These are phyloP conservation scores for Pleurotus cornucopiae DNA, from an alignment of 768 basidiomycete species.

Conservation along the genomic window DNA sequence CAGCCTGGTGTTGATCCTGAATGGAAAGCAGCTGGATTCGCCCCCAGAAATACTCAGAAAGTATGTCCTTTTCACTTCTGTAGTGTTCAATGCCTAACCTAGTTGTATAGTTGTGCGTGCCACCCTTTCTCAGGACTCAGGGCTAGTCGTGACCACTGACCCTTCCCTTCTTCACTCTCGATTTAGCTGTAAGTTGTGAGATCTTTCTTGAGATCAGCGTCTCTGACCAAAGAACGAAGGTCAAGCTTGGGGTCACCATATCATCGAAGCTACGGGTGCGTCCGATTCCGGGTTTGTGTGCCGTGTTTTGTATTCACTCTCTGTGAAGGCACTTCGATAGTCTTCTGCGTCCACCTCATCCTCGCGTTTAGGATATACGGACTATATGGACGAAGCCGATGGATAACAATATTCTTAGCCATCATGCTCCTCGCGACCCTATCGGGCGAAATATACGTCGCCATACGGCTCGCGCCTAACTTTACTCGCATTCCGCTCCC, in stretches of 20 bases:
- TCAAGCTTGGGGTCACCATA: slow-evolving; percentile 1
- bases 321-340: neutral
- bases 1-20: neutral
- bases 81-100: no score
- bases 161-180: neutral
- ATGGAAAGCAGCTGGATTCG: neutral
- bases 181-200: neutral
- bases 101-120: no score
- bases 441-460: neutral
- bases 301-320: no score
- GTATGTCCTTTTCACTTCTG: neutral
- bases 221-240: neutral
- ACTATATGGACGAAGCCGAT: neutral
- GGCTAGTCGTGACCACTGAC: neutral
- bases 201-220: neutral
- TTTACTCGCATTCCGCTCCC: neutral
- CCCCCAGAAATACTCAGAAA: neutral
- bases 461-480: neutral
- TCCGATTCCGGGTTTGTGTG: neutral
- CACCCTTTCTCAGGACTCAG: no score
- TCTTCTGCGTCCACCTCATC: slow-evolving; percentile 4
- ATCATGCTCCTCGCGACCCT: neutral
- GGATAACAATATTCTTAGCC: neutral
- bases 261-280: neutral
- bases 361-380: slow-evolving; percentile 5